Percentiles rank a stretch among this genome's conserved stretches.
Conservation (phyloP, 2,329 filamentous ascomycete species). For the Claviceps spartinae region DNA sequence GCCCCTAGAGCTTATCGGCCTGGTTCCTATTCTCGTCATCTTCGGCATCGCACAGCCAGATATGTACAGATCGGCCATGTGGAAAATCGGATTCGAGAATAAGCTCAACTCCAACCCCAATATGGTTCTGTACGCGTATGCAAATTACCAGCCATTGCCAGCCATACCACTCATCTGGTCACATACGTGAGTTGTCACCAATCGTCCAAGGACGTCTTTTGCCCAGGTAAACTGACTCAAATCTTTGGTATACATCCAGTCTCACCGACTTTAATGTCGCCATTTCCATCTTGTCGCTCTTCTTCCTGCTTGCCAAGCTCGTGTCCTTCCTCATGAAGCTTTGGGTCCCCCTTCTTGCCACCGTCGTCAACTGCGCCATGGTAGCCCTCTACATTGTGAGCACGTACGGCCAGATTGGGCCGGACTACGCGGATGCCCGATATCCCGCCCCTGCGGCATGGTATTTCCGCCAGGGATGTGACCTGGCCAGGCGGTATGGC, state of each 20-base stretch:
- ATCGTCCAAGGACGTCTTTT: neutral
- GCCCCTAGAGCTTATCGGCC: slow-evolving; percentile 49
- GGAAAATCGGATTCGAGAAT: slow-evolving; percentile 56
- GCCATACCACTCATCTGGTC: slow-evolving; percentile 60
- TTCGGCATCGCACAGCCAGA: slow-evolving; percentile 63
- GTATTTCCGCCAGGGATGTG: slow-evolving; percentile 63
- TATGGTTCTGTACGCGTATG: slow-evolving; percentile 57
- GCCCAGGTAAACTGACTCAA: neutral
- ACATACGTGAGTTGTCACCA: slow-evolving; percentile 41
- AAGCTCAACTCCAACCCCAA: slow-evolving; percentile 63
- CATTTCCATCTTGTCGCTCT: slow-evolving; percentile 62
- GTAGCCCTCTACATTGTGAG: slow-evolving; percentile 50
- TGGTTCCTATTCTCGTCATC: slow-evolving; percentile 52
- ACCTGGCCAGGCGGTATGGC: slow-evolving; percentile 38
- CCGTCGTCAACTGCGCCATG: slow-evolving; percentile 43
- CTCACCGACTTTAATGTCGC: slow-evolving; percentile 65
- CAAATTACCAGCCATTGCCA: slow-evolving; percentile 52
- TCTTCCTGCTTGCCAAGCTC: slow-evolving; percentile 59
- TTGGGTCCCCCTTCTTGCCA: slow-evolving; percentile 52
- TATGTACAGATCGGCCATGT: slow-evolving; percentile 57
- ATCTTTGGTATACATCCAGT: slow-evolving; percentile 25
- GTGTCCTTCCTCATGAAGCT: slow-evolving; percentile 57
- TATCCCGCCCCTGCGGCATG: slow-evolving; percentile 52
- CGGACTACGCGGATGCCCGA: slow-evolving; percentile 54
- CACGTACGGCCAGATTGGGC: slow-evolving; percentile 57